A percentile compares a stretch with the other conserved stretches of the same genome.
These are phyloP conservation scores for Kingdonia uniflora DNA, from an alignment of 164 flowering plant genomes.

Conservation along the genomic window DNA sequence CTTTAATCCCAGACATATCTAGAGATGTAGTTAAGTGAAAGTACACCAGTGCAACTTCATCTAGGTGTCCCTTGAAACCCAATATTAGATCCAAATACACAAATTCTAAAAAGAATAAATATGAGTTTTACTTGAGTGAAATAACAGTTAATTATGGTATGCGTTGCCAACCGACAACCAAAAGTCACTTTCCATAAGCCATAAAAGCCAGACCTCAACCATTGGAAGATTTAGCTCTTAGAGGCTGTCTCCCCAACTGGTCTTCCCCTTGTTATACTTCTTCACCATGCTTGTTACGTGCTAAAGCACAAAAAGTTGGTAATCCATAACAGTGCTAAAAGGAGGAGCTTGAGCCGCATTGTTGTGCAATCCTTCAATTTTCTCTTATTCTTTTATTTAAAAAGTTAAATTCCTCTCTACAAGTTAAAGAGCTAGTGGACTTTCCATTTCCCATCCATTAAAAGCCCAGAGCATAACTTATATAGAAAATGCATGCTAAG, in stretches of 20 bases:
- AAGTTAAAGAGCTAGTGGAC: slow-evolving; percentile 36
- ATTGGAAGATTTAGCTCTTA: slow-evolving; percentile 43
- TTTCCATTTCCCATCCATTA: slow-evolving; percentile 55
- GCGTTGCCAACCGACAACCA: slow-evolving; percentile 62
- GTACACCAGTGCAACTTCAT: too few species aligned
- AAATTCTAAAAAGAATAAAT: too few species aligned
- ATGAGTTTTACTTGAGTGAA: too few species aligned
- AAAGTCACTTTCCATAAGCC: slow-evolving; percentile 44
- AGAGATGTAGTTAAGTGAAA: too few species aligned
- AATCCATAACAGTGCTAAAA: slow-evolving; percentile 58
- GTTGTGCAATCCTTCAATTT: slow-evolving; percentile 51
- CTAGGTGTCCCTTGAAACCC: too few species aligned
- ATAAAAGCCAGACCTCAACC: slow-evolving; percentile 80
- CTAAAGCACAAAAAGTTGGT: slow-evolving; percentile 51
- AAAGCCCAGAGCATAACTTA: slow-evolving; percentile 55
- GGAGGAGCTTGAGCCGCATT: slow-evolving; percentile 66
- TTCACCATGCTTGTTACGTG: slow-evolving; percentile 46
- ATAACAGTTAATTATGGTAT: slow-evolving; percentile 15
- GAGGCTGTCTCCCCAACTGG: slow-evolving; percentile 57
- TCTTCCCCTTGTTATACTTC: slow-evolving; percentile 43
- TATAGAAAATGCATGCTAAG: slow-evolving; percentile 53
- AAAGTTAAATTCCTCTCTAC: slow-evolving; percentile 60
- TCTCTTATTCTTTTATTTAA: slow-evolving; percentile 40
- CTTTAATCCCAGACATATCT: too few species aligned
- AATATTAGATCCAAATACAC: too few species aligned